Evolutionary conservation across 2,329 filamentous ascomycete genomes (phyloP), one percentile per base, ranked within the genome.

Genomic region (Stachybotrys chartarum): DNA sequence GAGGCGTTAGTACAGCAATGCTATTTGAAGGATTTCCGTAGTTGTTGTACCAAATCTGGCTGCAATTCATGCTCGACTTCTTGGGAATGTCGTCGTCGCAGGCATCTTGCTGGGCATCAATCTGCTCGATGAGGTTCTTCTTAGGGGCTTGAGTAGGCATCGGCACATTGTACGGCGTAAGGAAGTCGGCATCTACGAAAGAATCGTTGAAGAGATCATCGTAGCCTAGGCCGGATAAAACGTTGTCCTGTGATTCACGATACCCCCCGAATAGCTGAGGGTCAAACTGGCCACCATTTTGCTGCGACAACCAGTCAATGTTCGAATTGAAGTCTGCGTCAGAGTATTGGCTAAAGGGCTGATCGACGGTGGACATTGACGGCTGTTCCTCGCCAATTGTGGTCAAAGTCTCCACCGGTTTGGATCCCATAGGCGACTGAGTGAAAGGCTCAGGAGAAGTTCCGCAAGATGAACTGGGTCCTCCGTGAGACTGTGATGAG

Each of bases 181-280:
- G 81, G 65, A 96, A 89, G 63, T 96, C 92, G 18, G 84, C 76
- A 16, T 92, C 87, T 24, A 24, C 24, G 67, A 95, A 87, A 14
- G 91, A 88, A 62, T 96, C 92, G 61, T 83, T 83, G 71, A 85
- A 84, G 62, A 85, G 82, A 59, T 85, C 88, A 54, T 90, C 89
- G 61, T 95, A 89, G 8, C 85, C 83, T 48, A 80, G 82, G 65
- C 75, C 86, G 61, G 78, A 76, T 17, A 96, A 73, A 14, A 96
- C 80, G 55, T 87, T 93, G 56, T 91, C 88, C 65, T 96, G 90
- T 0, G 91, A 86, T 66, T 99, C 94, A 53, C 94, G 86, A 72
- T 97, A 97, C 63, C 91, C 90, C 54, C 88, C 90, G 69, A 97
- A 97, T 5, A 97, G 78, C 55, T 94, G 85, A 0, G 94, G 93